A percentile compares a stretch with the other conserved stretches of the same genome.
Conservation (phyloP, 495 filamentous ascomycete species). For the Hamigera avellanea region DNA sequence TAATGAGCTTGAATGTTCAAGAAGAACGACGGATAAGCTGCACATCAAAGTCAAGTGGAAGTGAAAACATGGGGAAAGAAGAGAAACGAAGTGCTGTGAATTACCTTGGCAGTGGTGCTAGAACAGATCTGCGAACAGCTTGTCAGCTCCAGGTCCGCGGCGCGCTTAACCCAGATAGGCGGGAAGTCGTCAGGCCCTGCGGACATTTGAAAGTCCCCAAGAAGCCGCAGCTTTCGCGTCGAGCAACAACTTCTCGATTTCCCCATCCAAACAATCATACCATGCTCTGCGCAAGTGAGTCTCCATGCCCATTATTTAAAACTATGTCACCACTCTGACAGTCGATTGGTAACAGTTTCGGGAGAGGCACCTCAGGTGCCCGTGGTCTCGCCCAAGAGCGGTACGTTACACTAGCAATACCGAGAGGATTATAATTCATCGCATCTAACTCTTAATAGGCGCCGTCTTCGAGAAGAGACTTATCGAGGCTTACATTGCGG, state of each 20-base stretch:
- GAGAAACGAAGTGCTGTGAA: neutral
- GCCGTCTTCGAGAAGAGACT: slow-evolving; percentile 89
- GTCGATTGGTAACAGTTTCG: slow-evolving; percentile 53
- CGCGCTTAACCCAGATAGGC: slow-evolving; percentile 18
- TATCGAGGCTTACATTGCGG: slow-evolving; percentile 87
- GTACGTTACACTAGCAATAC: slow-evolving; percentile 35
- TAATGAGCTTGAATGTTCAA: no score
- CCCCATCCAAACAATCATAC: slow-evolving; percentile 19
- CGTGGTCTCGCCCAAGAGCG: slow-evolving; percentile 88
- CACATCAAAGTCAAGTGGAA: no score
- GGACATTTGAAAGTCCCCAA: slow-evolving; percentile 6
- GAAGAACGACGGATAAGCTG: no score
- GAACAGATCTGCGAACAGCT: no score
- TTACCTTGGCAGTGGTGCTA: no score
- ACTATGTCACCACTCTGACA: slow-evolving; percentile 8
- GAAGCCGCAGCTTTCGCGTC: slow-evolving; percentile 26
- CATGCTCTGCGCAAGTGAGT: slow-evolving; percentile 70
- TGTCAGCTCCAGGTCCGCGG: no score
- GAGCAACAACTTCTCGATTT: slow-evolving; percentile 11
- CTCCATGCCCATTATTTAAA: neutral
- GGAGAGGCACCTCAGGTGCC: slow-evolving; percentile 93
- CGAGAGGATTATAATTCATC: no score
- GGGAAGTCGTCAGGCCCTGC: neutral
- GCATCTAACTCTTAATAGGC: slow-evolving; percentile 32
- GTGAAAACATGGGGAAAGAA: no score